Evolutionary conservation across 306 rosid genomes (phyloP), one percentile per base, ranked within the genome.

Genomic region (Prunus kanzakura): DNA sequence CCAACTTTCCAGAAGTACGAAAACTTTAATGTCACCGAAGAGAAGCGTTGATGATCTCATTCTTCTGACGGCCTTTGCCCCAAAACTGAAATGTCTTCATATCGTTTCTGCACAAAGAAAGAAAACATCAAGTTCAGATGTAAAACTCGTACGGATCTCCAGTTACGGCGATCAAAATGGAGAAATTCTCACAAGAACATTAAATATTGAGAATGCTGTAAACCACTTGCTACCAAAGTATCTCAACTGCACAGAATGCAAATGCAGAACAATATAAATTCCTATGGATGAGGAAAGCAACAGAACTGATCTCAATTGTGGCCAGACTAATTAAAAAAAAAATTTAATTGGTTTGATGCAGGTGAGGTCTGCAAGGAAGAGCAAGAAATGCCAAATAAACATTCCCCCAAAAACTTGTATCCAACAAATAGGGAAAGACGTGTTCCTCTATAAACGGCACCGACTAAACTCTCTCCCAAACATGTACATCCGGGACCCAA

Each of bases 41-140:
- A 60, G 62, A 80, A 49, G 67, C 14, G n/a, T 56, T 27, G 43
- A 43, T 11, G 52, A 46, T 13, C 27, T 80, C 84, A 88, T 78
- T 88, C 89, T 50, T 88, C 92, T 2, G 84, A 12, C 38, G 23
- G 92, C 69, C 92, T 86, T 80, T 84, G 88, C 80, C 92, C 92
- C 83, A 88, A 80, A 67, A 72, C 88, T 23, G 89, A 52, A 73
- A 88, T 88, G 78, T 88, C 92, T 75, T 88, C 89, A 0, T 83
- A 88, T 27, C 88, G 92, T 80, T 88, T 88, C 92, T 88, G 88
- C 84, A 75, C 58, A 58, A 67, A 52, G 51, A 64, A 63, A 16
- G 18, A 3, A 56, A 23, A 12, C 0, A 23, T 8, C n/a, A 54
- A 60, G 4, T 3, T 49, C 30, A 54, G 11, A 32, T 27, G 15